phyloP scores from a whole-genome alignment of 192 early-diverging fungal genomes.

The Rhizophagus prolifer region DNA sequence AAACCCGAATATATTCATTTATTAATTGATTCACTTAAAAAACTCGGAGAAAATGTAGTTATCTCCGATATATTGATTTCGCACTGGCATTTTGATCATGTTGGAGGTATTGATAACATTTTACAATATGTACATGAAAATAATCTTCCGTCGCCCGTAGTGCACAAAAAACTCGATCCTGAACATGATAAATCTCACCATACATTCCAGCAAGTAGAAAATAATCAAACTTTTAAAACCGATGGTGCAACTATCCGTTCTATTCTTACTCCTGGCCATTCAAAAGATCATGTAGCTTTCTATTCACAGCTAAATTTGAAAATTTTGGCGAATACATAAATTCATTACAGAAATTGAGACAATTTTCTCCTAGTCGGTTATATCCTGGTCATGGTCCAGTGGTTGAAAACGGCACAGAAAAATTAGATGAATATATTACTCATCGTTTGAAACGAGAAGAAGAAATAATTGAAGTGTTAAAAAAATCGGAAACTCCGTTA shows the following conservation, averaged over 20 bases:
- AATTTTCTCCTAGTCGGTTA: constrained; percentile 30
- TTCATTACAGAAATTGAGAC: constrained; percentile 56
- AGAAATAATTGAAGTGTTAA: constrained; percentile 63
- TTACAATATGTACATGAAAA: constrained; percentile 30
- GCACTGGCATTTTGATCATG: constrained; percentile 82
- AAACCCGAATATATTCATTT: constrained; percentile 62
- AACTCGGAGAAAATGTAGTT: constrained; percentile 42
- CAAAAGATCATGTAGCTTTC: constrained; percentile 75
- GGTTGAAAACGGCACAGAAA: constrained; percentile 60
- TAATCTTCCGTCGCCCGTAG: constrained; percentile 26
- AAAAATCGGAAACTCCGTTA: constrained; percentile 17
- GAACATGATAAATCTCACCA: constrained; percentile 35
- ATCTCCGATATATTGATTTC: constrained; percentile 74
- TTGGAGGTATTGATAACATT: constrained; percentile 62
- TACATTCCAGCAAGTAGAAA: constrained; percentile 36
- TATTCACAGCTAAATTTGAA: constrained; percentile 74
- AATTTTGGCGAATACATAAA: constrained; percentile 68
- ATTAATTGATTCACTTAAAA: constrained; percentile 48
- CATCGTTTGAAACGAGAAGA: constrained; percentile 76
- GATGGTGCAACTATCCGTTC: constrained; percentile 64
- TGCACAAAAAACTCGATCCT: constrained; percentile 34
- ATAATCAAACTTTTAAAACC: constrained; percentile 62
- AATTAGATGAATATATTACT: constrained; percentile 72
- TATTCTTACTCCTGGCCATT: constrained; percentile 81
- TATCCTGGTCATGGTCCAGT: constrained; percentile 80